Percentiles rank a stretch among this genome's conserved stretches.
These are phyloP conservation scores for Irineochytrium annulatum DNA, from an alignment of 192 early-diverging fungal species.

Conservation along the genomic window DNA sequence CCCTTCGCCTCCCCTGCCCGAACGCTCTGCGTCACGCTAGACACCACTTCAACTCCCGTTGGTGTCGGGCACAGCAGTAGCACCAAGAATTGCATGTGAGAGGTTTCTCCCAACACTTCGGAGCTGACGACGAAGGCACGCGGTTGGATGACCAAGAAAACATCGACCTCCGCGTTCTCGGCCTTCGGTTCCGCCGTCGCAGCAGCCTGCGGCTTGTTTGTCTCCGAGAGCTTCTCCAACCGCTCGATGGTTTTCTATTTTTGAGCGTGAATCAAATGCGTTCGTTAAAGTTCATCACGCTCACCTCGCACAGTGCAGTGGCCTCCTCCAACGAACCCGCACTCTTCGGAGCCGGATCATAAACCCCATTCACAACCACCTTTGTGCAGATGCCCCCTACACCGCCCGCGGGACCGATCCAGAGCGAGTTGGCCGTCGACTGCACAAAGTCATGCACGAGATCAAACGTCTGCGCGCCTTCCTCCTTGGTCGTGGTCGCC, in stretches of 20 bases:
- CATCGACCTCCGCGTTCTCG: constrained; percentile 13
- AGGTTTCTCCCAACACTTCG: background rate
- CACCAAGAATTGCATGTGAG: constrained; percentile 29
- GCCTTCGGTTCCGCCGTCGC: background rate
- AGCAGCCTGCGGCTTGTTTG: background rate
- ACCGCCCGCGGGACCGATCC: constrained; percentile 28
- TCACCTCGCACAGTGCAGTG: constrained; percentile 28
- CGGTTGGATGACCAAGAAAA: constrained; percentile 43
- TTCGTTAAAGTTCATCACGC: background rate
- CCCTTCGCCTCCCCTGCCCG: constrained; percentile 1
- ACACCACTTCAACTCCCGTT: constrained; percentile 19
- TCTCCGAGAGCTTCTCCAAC: constrained; percentile 32
- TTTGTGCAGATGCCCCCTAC: constrained; percentile 26
- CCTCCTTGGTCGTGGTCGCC: background rate
- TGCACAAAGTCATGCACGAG: constrained; percentile 44
- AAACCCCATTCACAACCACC: constrained; percentile 37
- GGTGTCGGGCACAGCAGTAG: constrained; percentile 15
- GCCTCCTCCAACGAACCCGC: constrained; percentile 29
- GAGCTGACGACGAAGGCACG: constrained; percentile 19
- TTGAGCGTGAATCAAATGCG: background rate
- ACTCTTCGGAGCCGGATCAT: constrained; percentile 26
- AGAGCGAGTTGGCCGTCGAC: constrained; percentile 35
- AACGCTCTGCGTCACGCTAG: constrained; percentile 15
- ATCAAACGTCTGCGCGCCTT: constrained; percentile 4
- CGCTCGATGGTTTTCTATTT: constrained; percentile 27